These are phyloP conservation scores for Quercus robur DNA, from an alignment of 306 rosid genomes.

Conservation along the genomic window DNA sequence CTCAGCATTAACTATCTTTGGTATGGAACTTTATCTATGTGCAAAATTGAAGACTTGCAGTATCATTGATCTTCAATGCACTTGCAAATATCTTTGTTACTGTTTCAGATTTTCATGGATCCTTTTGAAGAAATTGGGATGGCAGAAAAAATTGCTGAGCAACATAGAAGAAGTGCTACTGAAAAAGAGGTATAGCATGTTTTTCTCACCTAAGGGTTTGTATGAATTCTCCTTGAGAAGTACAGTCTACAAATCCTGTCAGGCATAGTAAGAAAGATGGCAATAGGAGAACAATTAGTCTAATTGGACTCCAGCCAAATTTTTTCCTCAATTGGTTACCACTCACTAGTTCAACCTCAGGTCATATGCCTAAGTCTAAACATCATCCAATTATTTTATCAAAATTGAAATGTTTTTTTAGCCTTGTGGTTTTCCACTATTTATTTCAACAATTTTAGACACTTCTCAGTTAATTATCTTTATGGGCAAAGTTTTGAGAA, in stretches of 20 bases:
- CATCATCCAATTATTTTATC: neutral
- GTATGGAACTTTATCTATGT: neutral
- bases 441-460: neutral
- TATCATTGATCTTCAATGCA: slow-evolving; percentile 18
- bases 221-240: neutral
- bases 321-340: neutral
- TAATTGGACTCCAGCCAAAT: neutral
- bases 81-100: slow-evolving; percentile 5
- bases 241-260: neutral
- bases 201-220: neutral
- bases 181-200: slow-evolving; percentile 72
- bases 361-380: neutral
- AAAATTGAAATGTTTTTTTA: neutral
- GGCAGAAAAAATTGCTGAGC: slow-evolving; percentile 72
- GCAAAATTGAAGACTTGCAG: slow-evolving; percentile 6
- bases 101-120: slow-evolving; percentile 66
- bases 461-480: neutral
- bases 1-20: neutral
- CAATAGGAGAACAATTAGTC: neutral
- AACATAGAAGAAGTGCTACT: slow-evolving; percentile 67
- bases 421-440: neutral
- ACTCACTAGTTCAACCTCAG: neutral
- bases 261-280: neutral
- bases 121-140: slow-evolving; percentile 88
- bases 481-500: neutral